These are phyloP conservation scores for Verticillium zaregamsianum DNA, from an alignment of 2,329 filamentous ascomycete species.

Conservation along the genomic window DNA sequence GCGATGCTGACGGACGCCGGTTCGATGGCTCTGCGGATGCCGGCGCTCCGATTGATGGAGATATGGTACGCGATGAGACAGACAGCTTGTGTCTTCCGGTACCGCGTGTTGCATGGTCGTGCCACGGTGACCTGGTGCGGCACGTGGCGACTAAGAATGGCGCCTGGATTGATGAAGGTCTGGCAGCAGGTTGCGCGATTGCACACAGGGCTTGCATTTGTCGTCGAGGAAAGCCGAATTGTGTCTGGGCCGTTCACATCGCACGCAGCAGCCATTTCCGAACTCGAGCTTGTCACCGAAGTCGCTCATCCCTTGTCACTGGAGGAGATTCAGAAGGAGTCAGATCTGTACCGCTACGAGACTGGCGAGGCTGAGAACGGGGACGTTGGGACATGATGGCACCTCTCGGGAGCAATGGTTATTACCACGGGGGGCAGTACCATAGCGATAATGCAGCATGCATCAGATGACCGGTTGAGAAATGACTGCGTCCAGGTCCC, in stretches of 20 bases:
- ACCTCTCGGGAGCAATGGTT: no score
- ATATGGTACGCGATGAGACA: not conserved
- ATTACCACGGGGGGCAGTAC: no score
- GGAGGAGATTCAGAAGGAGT: not conserved
- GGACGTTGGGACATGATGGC: no score
- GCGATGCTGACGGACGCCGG: constrained; percentile 5
- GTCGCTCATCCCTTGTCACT: not conserved
- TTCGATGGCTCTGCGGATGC: constrained; percentile 8
- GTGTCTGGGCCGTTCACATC: not conserved
- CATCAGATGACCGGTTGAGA: not conserved
- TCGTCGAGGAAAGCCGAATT: not conserved
- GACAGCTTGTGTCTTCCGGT: not conserved
- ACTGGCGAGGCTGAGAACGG: no score
- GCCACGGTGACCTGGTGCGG: not conserved
- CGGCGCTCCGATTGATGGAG: not conserved
- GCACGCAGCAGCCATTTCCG: not conserved
- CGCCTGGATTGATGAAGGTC: not conserved
- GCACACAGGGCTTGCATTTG: not conserved
- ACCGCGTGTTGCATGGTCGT: not conserved
- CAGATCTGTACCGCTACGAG: not conserved
- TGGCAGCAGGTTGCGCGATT: not conserved
- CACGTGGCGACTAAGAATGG: not conserved
- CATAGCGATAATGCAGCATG: not conserved
- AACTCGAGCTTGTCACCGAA: not conserved
- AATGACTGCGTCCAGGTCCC: not conserved